Percentiles rank a stretch among this genome's conserved stretches.
Evolutionary conservation across 2,329 filamentous ascomycete genomes (phyloP).

Genomic region (Aspergillus unguis): DNA sequence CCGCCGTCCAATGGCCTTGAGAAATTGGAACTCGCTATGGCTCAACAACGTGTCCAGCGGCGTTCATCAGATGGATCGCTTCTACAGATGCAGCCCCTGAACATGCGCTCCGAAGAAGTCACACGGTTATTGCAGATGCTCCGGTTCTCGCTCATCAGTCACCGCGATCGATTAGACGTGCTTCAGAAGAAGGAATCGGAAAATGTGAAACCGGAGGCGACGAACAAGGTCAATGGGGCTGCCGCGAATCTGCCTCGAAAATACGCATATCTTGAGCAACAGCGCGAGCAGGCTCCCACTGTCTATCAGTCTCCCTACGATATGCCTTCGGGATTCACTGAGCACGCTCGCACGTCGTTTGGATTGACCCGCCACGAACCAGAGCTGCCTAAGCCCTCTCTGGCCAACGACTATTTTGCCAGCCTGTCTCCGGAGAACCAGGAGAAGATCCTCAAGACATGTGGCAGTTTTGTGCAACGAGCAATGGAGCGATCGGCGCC

Average conservation of each 20-base stretch:
- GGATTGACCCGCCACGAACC: slow-evolving; percentile 33
- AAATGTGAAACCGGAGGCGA: slow-evolving; percentile 31
- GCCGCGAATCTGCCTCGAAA: slow-evolving; percentile 35
- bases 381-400: slow-evolving; percentile 36
- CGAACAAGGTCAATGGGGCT: slow-evolving; percentile 29
- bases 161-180: slow-evolving; percentile 38
- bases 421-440: slow-evolving; percentile 39
- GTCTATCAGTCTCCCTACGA: slow-evolving; percentile 46
- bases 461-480: slow-evolving; percentile 41
- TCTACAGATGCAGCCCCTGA: slow-evolving; percentile 38
- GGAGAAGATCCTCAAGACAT: slow-evolving; percentile 43
- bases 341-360: slow-evolving; percentile 41
- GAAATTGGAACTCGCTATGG: slow-evolving; percentile 44
- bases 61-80: slow-evolving; percentile 38
- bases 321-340: slow-evolving; percentile 42
- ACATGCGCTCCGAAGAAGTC: slow-evolving; percentile 45
- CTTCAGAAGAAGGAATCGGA: slow-evolving; percentile 39
- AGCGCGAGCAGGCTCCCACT: slow-evolving; percentile 35
- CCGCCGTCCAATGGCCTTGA: slow-evolving; percentile 41
- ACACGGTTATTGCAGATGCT: slow-evolving; percentile 43
- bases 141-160: slow-evolving; percentile 42
- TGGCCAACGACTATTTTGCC: slow-evolving; percentile 43
- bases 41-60: slow-evolving; percentile 42
- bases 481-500: slow-evolving; percentile 36
- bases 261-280: slow-evolving; percentile 40